These are phyloP conservation scores for Pseudocercospora macadamiae DNA, from an alignment of 2,329 filamentous ascomycete species.

Conservation along the genomic window DNA sequence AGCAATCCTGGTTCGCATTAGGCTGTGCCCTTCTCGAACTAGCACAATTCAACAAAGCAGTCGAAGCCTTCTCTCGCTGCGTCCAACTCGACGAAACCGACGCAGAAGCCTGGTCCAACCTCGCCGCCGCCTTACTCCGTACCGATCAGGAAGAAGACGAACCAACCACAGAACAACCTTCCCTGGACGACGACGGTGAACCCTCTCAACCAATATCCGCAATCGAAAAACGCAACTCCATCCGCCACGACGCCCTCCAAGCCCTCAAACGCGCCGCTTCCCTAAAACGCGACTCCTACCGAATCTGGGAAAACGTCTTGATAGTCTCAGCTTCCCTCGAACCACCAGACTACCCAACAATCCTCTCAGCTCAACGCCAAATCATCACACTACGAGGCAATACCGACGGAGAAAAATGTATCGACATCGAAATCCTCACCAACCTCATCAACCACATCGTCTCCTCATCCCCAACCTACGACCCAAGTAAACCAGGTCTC, in stretches of 20 bases:
- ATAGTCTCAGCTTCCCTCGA: conserved; percentile 78
- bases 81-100: conserved; percentile 87
- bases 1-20: conserved; percentile 84
- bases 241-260: conserved; percentile 73
- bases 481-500: conserved; percentile 50
- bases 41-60: conserved; percentile 74
- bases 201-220: conserved; percentile 8
- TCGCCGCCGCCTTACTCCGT: conserved; percentile 76
- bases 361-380: conserved; percentile 73
- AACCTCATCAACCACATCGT: conserved; percentile 74
- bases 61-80: conserved; percentile 79
- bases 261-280: conserved; percentile 86
- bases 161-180: no score
- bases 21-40: conserved; percentile 86
- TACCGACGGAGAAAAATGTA: conserved; percentile 70
- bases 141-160: conserved; percentile 26
- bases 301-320: conserved; percentile 96
- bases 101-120: conserved; percentile 91
- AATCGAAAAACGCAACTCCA: conserved; percentile 53
- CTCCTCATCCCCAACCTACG: conserved; percentile 48
- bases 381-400: conserved; percentile 73
- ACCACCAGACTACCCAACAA: conserved; percentile 74
- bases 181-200: conserved; percentile 38
- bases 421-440: conserved; percentile 74
- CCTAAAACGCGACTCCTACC: conserved; percentile 81